Conservation (phyloP, 73 alveolate genomes). For the Loxodes magnus region DNA sequence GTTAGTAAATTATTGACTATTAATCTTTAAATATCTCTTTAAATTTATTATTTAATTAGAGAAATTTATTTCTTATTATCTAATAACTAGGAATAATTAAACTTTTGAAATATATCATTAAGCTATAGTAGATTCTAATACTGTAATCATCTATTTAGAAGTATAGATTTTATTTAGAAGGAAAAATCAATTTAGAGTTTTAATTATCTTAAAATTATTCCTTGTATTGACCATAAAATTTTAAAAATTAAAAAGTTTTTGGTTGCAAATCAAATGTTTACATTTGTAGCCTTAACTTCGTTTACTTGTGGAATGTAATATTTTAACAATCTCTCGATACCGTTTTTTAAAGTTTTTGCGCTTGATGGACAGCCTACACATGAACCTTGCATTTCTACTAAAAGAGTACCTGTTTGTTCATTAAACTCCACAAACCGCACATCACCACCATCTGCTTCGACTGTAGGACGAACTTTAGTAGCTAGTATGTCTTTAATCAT, state of each 20-base stretch:
- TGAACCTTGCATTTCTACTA: constrained; percentile 65
- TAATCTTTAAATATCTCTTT: too few relatives aligned
- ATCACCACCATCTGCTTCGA: constrained; percentile 86
- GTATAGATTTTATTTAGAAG: too few relatives aligned
- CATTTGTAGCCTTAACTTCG: constrained; percentile 48
- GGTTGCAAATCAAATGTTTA: not conserved
- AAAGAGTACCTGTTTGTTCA: constrained; percentile 63
- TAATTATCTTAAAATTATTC: too few relatives aligned
- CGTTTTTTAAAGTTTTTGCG: constrained; percentile 61
- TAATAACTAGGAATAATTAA: too few relatives aligned
- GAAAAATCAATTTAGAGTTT: too few relatives aligned
- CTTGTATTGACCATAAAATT: too few relatives aligned
- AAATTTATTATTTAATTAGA: too few relatives aligned
- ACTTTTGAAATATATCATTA: too few relatives aligned
- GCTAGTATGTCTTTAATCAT: constrained; percentile 79
- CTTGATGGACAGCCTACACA: constrained; percentile 86
- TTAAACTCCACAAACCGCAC: constrained; percentile 51
- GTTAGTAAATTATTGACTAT: too few relatives aligned
- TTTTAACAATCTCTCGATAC: constrained; percentile 74
- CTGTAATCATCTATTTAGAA: too few relatives aligned
- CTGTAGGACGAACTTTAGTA: constrained; percentile 65
- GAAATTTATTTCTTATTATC: too few relatives aligned
- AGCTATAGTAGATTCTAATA: too few relatives aligned
- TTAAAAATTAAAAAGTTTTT: not conserved
- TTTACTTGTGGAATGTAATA: constrained; percentile 71